These are phyloP conservation scores for Talaromyces verruculosus DNA, from an alignment of 2,329 filamentous ascomycete species.

Conservation along the genomic window DNA sequence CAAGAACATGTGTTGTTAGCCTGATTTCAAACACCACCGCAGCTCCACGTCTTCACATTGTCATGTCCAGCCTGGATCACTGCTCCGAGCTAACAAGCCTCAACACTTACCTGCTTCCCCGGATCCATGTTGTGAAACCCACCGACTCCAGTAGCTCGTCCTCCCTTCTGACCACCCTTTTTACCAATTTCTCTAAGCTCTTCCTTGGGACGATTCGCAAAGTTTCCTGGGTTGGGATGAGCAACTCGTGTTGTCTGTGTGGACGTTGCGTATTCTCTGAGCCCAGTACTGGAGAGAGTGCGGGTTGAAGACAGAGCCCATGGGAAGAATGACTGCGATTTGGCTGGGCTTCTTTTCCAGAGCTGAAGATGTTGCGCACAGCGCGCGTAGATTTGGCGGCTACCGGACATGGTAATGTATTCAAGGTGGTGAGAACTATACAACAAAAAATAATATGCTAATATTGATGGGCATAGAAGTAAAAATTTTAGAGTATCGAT, in stretches of 20 bases:
- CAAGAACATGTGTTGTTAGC: background rate
- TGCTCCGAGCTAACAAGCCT: background rate
- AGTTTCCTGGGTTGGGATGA: constrained; percentile 37
- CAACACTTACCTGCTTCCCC: constrained; percentile 31
- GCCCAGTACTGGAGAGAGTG: background rate
- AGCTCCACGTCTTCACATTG: background rate
- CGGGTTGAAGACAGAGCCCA: background rate
- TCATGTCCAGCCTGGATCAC: background rate
- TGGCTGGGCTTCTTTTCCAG: background rate
- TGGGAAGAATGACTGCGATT: background rate
- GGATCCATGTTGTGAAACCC: constrained; percentile 33
- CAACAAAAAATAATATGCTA: background rate
- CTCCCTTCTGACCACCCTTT: constrained; percentile 32
- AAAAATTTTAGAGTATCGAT: no score
- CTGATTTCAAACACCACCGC: background rate
- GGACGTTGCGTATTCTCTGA: background rate
- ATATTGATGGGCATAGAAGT: background rate
- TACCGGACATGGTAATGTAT: constrained; percentile 8
- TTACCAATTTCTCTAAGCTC: constrained; percentile 29
- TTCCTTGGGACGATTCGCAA: constrained; percentile 34
- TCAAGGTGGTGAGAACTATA: background rate
- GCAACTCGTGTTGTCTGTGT: constrained; percentile 5
- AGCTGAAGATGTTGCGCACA: constrained; percentile 5
- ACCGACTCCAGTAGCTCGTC: constrained; percentile 29
- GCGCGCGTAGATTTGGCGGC: constrained; percentile 8